These are phyloP conservation scores for Yarrowia sp. DNA, from an alignment of 805 yeast species.

Conservation along the genomic window DNA sequence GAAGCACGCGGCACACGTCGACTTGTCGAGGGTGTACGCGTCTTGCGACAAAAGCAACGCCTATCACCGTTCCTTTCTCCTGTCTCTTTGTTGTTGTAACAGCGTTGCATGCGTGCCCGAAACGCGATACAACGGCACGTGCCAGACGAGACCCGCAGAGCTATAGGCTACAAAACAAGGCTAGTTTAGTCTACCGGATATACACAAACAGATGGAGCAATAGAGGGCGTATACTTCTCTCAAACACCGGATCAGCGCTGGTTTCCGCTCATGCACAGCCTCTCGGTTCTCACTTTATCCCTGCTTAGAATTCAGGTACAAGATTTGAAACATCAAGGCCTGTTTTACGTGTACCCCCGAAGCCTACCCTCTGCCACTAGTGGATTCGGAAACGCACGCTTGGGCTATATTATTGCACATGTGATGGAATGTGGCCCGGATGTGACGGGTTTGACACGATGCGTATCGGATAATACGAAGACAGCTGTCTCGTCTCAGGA, in stretches of 20 bases:
- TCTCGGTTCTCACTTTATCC: conserved; percentile 4
- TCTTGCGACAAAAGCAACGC: neutral
- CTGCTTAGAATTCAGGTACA: conserved; percentile 17
- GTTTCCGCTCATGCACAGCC: neutral
- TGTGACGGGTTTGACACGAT: no score
- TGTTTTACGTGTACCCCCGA: neutral
- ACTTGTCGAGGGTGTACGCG: neutral
- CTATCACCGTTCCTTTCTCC: neutral
- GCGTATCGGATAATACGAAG: neutral
- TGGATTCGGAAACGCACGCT: no score
- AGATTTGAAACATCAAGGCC: neutral
- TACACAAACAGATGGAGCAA: neutral
- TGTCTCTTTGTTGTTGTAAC: neutral
- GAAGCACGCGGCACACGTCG: neutral
- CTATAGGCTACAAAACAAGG: neutral
- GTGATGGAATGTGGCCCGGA: neutral
- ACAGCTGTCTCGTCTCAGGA: no score
- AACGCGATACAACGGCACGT: neutral
- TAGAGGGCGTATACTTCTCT: no score
- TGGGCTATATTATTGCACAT: neutral
- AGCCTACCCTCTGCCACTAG: neutral
- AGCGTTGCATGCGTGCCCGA: neutral
- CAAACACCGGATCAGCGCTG: no score
- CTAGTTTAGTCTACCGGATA: neutral
- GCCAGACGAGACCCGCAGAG: neutral